Evolutionary conservation across 306 rosid genomes (phyloP).

Genomic region (Calophaca sinica): DNA sequence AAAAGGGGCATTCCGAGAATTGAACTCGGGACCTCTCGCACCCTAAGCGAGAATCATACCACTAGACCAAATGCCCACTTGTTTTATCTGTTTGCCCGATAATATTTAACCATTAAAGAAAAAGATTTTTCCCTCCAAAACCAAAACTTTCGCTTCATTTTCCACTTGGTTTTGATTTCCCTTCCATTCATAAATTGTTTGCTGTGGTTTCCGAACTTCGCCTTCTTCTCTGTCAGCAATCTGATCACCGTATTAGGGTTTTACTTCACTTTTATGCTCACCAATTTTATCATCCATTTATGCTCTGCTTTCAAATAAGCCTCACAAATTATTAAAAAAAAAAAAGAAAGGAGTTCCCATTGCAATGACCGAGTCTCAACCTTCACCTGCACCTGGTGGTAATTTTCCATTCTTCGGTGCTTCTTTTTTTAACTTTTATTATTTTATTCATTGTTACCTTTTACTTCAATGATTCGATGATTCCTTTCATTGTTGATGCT

Average conservation of each 20-base stretch:
- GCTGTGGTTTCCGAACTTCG: conserved; percentile 4
- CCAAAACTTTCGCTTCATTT: conserved; percentile 4
- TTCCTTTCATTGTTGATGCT: background rate
- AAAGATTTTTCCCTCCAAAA: conserved; percentile 52
- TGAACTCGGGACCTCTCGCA: too few relatives aligned
- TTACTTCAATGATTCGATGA: background rate
- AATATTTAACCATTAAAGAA: rapidly evolving
- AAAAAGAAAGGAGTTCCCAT: background rate
- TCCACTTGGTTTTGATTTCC: conserved; percentile 36
- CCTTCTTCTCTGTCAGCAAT: background rate
- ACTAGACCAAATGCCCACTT: conserved; percentile 61
- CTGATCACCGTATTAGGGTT: conserved; percentile 44
- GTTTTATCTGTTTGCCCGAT: rapidly evolving
- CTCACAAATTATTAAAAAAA: background rate
- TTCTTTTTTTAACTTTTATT: background rate
- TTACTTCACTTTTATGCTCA: conserved; percentile 10
- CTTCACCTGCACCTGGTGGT: conserved; percentile 50
- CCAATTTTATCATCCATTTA: conserved; percentile 14
- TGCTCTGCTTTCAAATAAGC: background rate
- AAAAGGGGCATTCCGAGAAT: too few relatives aligned
- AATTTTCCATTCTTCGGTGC: conserved; percentile 2
- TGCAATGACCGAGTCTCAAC: conserved; percentile 48
- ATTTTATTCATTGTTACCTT: background rate
- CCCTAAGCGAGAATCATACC: background rate
- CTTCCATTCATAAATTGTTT: conserved; percentile 16